Base-by-base conservation (phyloP, 768 basidiomycete genomes). In the Sporobolomyces roseus region DNA sequence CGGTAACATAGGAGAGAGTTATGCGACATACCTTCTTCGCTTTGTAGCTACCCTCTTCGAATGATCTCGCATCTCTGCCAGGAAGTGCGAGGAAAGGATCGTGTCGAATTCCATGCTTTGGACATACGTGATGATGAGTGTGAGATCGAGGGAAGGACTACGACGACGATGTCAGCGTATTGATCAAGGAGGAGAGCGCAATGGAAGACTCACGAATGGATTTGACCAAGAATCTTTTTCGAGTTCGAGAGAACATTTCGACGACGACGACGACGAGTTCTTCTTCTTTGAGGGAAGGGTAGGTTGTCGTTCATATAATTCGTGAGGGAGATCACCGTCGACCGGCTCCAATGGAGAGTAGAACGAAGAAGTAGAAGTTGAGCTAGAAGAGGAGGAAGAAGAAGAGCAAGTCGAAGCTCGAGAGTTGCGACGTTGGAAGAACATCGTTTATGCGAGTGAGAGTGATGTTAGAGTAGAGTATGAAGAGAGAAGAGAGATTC, bases 71-170 rank as follows among this genome's bases (percentile, higher is more conserved):
- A 4, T 69, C 63, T 14, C 68, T 36, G 19, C 46, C 63, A 14
- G 68, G 68, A 3, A 69, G 35, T 4, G 68, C 63, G 58, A 69
- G 68, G 12, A 49, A 46, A 14, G 68, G 58, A 21, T 53, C 43
- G 50, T 69, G 68, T 7, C 63, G 63, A 58, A 69, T 64, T 13
- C 63, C 63, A 48, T 69, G 68, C 14, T 49, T 35, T 1, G 68
- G 68, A 51, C 68, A 69, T 29, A 41, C 25, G 35, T 27, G 30
- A 32, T 46, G 45, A 12, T 60, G 27, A 10, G 68, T 69, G 58
- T 69, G 66, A 9, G 33, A 36, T 17, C 33, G 35, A 9, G 16
- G n/a, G 14, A 21, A 41, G 4, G 45, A 50, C 19, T 29, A 30
- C 2, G 10, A 46, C 16, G 41, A 17, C 17, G 43, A 41, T n/a